These are phyloP conservation scores for Tylopilus subfusipes DNA, from an alignment of 768 basidiomycete species.

Conservation along the genomic window DNA sequence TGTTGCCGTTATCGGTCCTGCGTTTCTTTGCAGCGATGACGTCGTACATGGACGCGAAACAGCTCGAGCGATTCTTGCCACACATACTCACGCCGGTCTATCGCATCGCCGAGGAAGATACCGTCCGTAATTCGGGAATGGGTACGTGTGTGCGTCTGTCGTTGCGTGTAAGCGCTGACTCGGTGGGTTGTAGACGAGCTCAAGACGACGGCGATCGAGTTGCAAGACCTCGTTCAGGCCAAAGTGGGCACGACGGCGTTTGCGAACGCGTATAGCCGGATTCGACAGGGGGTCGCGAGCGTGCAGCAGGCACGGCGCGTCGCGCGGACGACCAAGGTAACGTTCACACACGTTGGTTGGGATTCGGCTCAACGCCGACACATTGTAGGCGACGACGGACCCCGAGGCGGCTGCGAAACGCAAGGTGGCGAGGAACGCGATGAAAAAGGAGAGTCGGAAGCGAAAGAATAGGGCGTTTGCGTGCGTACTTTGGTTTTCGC, in stretches of 20 bases:
- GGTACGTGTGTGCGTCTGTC: constrained; percentile 43
- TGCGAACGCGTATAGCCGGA: constrained; percentile 70
- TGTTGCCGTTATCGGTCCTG: constrained; percentile 74
- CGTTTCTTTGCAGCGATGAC: constrained; percentile 95
- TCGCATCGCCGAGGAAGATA: constrained; percentile 84
- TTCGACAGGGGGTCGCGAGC: constrained; percentile 66
- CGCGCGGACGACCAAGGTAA: constrained; percentile 51
- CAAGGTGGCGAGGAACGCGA: constrained; percentile 63
- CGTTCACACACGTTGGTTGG: too few species aligned
- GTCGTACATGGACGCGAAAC: constrained; percentile 56
- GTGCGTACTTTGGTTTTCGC: constrained; percentile 42
- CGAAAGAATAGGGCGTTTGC: constrained; percentile 60
- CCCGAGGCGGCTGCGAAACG: constrained; percentile 76
- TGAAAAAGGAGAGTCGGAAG: constrained; percentile 86
- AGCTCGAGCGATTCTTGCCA: constrained; percentile 66
- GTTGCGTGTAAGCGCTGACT: background rate
- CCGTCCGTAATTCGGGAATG: constrained; percentile 72
- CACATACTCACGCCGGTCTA: constrained; percentile 87
- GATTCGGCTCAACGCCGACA: too few species aligned
- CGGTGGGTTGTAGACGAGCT: constrained; percentile 66
- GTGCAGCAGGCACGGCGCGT: constrained; percentile 72
- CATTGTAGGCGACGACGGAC: constrained; percentile 59
- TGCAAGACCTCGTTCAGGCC: constrained; percentile 81
- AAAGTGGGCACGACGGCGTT: constrained; percentile 90
- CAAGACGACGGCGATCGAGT: constrained; percentile 72